Percentiles rank a stretch among this genome's conserved stretches.
These are phyloP conservation scores for Penicillium canescens DNA, from an alignment of 495 filamentous ascomycete genomes.

Conservation along the genomic window DNA sequence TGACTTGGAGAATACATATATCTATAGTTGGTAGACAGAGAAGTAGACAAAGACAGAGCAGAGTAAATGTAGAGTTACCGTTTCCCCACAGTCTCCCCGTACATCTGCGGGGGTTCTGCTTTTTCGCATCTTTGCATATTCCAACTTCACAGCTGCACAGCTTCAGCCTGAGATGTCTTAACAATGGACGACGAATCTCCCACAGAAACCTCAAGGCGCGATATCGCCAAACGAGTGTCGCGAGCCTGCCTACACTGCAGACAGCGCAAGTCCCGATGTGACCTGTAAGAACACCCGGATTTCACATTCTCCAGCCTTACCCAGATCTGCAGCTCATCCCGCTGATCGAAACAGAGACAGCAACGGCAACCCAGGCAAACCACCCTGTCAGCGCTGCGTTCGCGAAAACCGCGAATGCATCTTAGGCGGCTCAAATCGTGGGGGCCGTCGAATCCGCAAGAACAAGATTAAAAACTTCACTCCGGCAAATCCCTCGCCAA, in stretches of 20 bases:
- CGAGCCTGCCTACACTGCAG: conserved; percentile 63
- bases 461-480: conserved; percentile 47
- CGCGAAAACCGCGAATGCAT: conserved; percentile 60
- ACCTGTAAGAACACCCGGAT: conserved; percentile 49
- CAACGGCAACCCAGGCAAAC: conserved; percentile 46
- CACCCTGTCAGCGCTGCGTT: conserved; percentile 61
- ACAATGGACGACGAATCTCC: conserved; percentile 6
- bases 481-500: conserved; percentile 26
- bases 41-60: too few species aligned
- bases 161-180: neutral
- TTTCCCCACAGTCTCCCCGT: too few species aligned
- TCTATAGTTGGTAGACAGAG: too few species aligned
- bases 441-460: conserved; percentile 59
- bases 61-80: too few species aligned
- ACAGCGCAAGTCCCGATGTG: conserved; percentile 64
- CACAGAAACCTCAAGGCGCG: conserved; percentile 2
- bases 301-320: neutral
- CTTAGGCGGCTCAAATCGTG: conserved; percentile 60
- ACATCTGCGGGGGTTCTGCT: too few species aligned
- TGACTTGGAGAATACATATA: too few species aligned
- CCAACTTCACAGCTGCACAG: too few species aligned
- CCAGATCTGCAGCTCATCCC: conserved; percentile 18
- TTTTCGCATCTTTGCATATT: too few species aligned
- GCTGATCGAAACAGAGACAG: conserved; percentile 40
- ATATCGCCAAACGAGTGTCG: conserved; percentile 56